Percentiles rank a stretch among this genome's conserved stretches.
Evolutionary conservation across 1,284 basidiomycete species (phyloP).

Genomic region (Erythrobasidium hasegawianum): DNA sequence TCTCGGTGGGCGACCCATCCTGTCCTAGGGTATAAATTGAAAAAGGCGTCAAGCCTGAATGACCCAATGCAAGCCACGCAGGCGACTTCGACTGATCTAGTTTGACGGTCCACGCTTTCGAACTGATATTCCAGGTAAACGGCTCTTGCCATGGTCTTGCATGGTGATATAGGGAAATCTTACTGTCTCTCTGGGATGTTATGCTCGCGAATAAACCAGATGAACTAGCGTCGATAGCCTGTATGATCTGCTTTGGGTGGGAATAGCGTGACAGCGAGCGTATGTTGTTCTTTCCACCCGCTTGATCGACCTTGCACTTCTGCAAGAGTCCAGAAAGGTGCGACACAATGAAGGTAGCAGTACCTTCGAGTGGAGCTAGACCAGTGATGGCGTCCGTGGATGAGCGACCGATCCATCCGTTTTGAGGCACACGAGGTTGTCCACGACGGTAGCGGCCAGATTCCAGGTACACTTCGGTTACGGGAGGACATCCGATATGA

Average conservation of each 20-base stretch:
- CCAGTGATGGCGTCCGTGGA: slow-evolving; percentile 30
- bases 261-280: slow-evolving; percentile 20
- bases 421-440: neutral
- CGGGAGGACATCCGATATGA: slow-evolving; percentile 7
- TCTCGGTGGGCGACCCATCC: slow-evolving; percentile 18
- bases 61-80: slow-evolving; percentile 23
- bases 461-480: slow-evolving; percentile 13
- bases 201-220: slow-evolving; percentile 23
- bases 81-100: slow-evolving; percentile 9
- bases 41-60: slow-evolving; percentile 6
- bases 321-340: slow-evolving; percentile 30
- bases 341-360: slow-evolving; percentile 15
- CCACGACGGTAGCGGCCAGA: neutral
- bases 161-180: slow-evolving; percentile 12
- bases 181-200: slow-evolving; percentile 14
- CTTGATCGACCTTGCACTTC: slow-evolving; percentile 14
- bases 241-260: slow-evolving; percentile 16
- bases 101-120: slow-evolving; percentile 19
- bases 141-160: slow-evolving; percentile 21
- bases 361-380: slow-evolving; percentile 7
- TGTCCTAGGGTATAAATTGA: slow-evolving; percentile 12
- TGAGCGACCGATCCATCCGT: slow-evolving; percentile 17
- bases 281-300: neutral
- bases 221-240: slow-evolving; percentile 2
- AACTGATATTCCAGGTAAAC: slow-evolving; percentile 13